Evolutionary conservation across 306 rosid species (phyloP), one percentile per base, ranked within the genome.

Genomic region (Parietaria judaica): DNA sequence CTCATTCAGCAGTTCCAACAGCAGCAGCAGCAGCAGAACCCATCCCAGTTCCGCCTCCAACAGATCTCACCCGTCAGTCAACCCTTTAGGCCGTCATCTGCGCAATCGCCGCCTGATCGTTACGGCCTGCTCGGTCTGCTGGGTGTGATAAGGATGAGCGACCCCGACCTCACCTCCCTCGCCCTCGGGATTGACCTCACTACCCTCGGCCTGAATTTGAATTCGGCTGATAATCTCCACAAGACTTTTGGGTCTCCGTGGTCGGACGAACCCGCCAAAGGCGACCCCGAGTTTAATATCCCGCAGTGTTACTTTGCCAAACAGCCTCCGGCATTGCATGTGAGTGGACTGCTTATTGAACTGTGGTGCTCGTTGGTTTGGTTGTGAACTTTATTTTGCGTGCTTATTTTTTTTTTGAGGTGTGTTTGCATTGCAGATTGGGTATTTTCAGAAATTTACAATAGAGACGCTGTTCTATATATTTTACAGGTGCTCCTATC

Each of bases 241-340:
- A 88, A 89, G 79, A 94, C 88, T 69, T 94, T 94, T 78, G 90
- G 86, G 51, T 94, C 99, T 59, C 99, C 99, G 15, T 94, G 99
- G 99, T 85, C 95, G 54, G 97, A 94, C 36, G 99, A 84, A 77
- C 88, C 99, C 8, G 88, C 87, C 45, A 94, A 88, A 81, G 94
- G 94, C 38, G 99, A 94, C 74, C 95, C 99, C 47, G 95, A 86
- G 66, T 94, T 94, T 71, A 76, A 47, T 48, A 86, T 89, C 56
- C 99, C 95, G 0, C 94, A 84, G 58, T 94, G 99, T 73, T 94
- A 94, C 58, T 71, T 69, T 31, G 80, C 87, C n/a, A 87, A 94
- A 83, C 90, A 73, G 58, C 91, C 95, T 10, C 94, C 94, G 66
- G 47, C 79, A 17, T 66, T 94, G 61, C 89, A 84, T 70, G 99